A percentile compares a stretch with the other conserved stretches of the same genome.
Evolutionary conservation across 257 asterid species (phyloP).

Genomic region (Plantago elongata): DNA sequence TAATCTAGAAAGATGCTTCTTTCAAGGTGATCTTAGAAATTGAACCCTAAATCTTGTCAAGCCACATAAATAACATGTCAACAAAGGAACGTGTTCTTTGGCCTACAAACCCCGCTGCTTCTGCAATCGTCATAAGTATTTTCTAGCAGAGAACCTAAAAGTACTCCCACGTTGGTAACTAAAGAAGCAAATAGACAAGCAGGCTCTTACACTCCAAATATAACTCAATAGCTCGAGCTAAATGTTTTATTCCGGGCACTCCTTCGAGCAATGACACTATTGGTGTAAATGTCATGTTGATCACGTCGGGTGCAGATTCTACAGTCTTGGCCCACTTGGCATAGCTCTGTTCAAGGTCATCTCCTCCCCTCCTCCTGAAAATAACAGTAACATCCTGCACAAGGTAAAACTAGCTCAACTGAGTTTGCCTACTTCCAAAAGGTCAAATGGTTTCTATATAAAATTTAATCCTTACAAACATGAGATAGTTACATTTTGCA

Average conservation of each 20-base stretch:
- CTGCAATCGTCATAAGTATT: neutral
- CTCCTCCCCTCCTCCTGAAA: constrained; percentile 99
- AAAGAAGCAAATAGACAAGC: constrained; percentile 1
- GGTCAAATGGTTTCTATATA: neutral
- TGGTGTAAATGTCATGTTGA: constrained; percentile 90
- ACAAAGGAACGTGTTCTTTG: neutral
- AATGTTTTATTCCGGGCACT: constrained; percentile 76
- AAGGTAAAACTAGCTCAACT: constrained; percentile 15
- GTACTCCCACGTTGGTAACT: constrained; percentile 2
- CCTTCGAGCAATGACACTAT: constrained; percentile 84
- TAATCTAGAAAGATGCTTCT: too few species aligned
- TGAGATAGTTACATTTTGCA: too few species aligned
- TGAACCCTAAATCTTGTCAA: too few species aligned
- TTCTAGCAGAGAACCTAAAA: constrained; percentile 1
- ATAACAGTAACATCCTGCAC: constrained; percentile 96
- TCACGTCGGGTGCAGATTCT: constrained; percentile 89
- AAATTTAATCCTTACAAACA: too few species aligned
- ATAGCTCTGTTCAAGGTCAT: constrained; percentile 97
- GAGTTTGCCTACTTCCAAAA: neutral
- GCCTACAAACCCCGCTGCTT: neutral
- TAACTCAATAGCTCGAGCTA: constrained; percentile 86
- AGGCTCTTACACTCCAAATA: constrained; percentile 81
- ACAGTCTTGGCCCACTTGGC: constrained; percentile 87
- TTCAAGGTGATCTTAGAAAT: neutral
- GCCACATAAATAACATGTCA: neutral